These are phyloP conservation scores for Fusarium camptoceras DNA, from an alignment of 2,329 filamentous ascomycete genomes.

Conservation along the genomic window DNA sequence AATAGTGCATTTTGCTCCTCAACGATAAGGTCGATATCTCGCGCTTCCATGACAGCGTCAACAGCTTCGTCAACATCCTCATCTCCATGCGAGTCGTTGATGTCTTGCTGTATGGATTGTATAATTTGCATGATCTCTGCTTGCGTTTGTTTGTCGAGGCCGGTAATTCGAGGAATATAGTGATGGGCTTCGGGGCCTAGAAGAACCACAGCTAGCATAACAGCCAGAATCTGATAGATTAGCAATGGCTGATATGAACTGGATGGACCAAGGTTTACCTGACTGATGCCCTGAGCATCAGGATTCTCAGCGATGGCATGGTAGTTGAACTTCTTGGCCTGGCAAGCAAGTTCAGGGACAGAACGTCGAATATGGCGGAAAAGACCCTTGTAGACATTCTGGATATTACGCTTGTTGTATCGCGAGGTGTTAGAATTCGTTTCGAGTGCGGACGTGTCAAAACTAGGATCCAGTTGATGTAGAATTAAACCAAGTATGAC, in stretches of 20 bases:
- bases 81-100: conserved; percentile 51
- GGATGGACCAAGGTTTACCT: conserved; percentile 52
- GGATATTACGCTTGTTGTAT: conserved; percentile 64
- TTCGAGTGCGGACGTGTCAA: conserved; percentile 66
- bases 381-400: conserved; percentile 66
- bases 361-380: conserved; percentile 67
- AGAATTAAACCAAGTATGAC: conserved; percentile 66
- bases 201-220: conserved; percentile 71
- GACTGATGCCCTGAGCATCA: conserved; percentile 64
- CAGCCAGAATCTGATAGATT: conserved; percentile 65
- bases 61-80: conserved; percentile 56
- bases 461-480: conserved; percentile 68
- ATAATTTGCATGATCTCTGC: conserved; percentile 60
- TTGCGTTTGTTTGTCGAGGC: conserved; percentile 58
- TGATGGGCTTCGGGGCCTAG: conserved; percentile 67
- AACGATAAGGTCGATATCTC: conserved; percentile 67
- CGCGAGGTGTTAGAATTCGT: conserved; percentile 57
- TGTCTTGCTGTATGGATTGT: conserved; percentile 56
- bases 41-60: conserved; percentile 56
- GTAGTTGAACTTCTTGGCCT: conserved; percentile 66
- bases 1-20: conserved; percentile 67
- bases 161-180: conserved; percentile 62
- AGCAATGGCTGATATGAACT: not conserved
- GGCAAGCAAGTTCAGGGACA: conserved; percentile 62
- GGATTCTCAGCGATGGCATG: conserved; percentile 69